phyloP scores from a whole-genome alignment of 306 rosid genomes.

The Rosa lucieae region DNA sequence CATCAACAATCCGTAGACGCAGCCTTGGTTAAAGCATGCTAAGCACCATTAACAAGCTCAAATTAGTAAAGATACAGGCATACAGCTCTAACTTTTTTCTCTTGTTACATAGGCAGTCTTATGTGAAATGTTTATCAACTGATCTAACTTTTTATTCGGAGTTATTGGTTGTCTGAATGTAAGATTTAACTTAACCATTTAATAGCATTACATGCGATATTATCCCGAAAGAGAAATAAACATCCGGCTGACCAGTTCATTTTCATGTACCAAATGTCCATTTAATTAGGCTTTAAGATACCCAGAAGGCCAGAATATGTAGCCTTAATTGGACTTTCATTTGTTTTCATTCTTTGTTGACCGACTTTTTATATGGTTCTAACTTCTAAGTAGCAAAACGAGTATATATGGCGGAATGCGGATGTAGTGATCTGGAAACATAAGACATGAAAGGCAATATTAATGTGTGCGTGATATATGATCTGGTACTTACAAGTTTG shows the following conservation, averaged over 20 bases:
- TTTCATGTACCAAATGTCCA: not conserved
- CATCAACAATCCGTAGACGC: constrained; percentile 17
- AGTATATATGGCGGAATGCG: not conserved
- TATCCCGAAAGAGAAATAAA: no score
- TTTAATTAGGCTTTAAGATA: not conserved
- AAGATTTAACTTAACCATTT: no score
- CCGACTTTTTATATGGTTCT: no score
- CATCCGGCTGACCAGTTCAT: no score
- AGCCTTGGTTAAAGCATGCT: constrained; percentile 23
- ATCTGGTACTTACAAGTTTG: constrained; percentile 15
- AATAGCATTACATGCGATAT: no score
- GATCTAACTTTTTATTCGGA: not conserved
- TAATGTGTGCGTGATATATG: not conserved
- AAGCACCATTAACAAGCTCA: not conserved
- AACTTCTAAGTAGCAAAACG: no score
- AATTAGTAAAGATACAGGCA: not conserved
- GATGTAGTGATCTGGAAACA: not conserved
- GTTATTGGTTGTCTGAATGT: no score
- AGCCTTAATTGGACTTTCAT: no score
- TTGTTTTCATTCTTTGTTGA: not conserved
- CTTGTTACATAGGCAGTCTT: not conserved
- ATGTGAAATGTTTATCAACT: not conserved
- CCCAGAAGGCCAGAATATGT: not conserved
- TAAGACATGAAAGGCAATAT: not conserved
- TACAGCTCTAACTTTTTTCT: no score